Conservation (phyloP, 225 moss, liverwort and hornwort species). For the Bryum argenteum region DNA sequence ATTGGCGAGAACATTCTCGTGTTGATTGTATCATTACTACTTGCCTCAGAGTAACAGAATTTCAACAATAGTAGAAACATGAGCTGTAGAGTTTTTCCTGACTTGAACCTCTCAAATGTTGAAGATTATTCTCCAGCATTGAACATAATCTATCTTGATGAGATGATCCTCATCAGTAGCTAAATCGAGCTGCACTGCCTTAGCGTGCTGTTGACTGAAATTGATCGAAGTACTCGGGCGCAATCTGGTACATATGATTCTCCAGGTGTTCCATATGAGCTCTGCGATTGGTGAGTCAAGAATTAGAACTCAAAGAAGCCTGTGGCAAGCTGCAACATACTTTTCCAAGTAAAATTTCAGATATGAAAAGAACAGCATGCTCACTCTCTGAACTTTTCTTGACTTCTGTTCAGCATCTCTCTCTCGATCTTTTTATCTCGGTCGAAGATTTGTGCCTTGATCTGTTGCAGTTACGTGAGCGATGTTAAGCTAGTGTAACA, state of each 20-base stretch:
- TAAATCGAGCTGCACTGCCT: not conserved
- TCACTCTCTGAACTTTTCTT: conserved; percentile 55
- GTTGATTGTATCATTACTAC: not conserved
- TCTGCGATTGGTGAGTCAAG: conserved; percentile 16
- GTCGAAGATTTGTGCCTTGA: conserved; percentile 49
- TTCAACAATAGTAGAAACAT: not conserved
- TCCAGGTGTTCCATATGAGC: conserved; percentile 44
- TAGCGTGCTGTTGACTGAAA: conserved; percentile 60
- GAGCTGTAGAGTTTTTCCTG: conserved; percentile 17
- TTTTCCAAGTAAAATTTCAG: not conserved
- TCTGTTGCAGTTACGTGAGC: conserved; percentile 30
- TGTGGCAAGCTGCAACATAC: not conserved
- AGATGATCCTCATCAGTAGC: not conserved
- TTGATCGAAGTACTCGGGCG: conserved; percentile 57
- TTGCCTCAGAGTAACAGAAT: not conserved
- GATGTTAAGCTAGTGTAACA: not conserved
- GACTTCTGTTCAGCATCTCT: conserved; percentile 44
- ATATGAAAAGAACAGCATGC: not conserved
- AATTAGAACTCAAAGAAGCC: not conserved
- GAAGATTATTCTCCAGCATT: conserved; percentile 11
- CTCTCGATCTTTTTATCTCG: conserved; percentile 59
- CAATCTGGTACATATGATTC: conserved; percentile 64
- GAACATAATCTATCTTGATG: not conserved
- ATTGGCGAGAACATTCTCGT: not conserved
- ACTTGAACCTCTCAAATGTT: conserved; percentile 13